phyloP scores from a whole-genome alignment of 139 green algal species.

The Ostreobium quekettii region DNA sequence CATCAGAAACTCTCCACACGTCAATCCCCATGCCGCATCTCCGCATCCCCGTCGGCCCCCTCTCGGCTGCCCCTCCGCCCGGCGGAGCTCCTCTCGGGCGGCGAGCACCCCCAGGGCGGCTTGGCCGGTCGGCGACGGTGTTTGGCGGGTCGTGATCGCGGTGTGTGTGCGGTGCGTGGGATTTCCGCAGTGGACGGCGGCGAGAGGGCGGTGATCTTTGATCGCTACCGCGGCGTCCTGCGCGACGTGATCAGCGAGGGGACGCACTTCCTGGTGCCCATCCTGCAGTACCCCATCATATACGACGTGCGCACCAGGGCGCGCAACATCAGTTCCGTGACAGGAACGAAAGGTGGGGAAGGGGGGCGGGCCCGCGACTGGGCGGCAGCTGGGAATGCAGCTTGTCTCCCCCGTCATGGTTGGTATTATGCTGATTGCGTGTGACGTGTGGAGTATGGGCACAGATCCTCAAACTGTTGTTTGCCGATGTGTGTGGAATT shows the following conservation, averaged over 20 bases:
- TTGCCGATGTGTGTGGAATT: too few relatives aligned
- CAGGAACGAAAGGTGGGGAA: conserved; percentile 87
- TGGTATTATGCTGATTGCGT: conserved; percentile 12
- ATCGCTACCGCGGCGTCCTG: conserved; percentile 85
- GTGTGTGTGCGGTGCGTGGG: background rate
- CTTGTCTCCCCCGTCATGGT: background rate
- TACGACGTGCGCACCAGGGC: conserved; percentile 95
- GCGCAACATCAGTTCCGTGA: conserved; percentile 90
- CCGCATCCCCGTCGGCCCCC: background rate
- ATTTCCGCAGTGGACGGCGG: conserved; percentile 88
- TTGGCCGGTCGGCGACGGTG: background rate
- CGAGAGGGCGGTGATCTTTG: conserved; percentile 94
- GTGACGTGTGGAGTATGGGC: background rate
- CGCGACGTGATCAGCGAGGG: conserved; percentile 73
- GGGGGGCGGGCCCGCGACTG: background rate
- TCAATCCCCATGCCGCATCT: background rate
- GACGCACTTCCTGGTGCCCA: conserved; percentile 85
- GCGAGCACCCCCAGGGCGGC: too few relatives aligned
- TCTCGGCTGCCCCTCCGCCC: background rate
- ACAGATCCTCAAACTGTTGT: too few relatives aligned
- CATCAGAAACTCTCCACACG: background rate
- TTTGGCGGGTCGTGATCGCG: background rate
- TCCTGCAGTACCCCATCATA: conserved; percentile 83
- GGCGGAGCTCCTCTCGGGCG: too few relatives aligned
- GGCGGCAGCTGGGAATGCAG: background rate